Evolutionary conservation across 225 moss, liverwort and hornwort species (phyloP), one percentile per base, ranked within the genome.

Genomic region (Polytrichum commune): DNA sequence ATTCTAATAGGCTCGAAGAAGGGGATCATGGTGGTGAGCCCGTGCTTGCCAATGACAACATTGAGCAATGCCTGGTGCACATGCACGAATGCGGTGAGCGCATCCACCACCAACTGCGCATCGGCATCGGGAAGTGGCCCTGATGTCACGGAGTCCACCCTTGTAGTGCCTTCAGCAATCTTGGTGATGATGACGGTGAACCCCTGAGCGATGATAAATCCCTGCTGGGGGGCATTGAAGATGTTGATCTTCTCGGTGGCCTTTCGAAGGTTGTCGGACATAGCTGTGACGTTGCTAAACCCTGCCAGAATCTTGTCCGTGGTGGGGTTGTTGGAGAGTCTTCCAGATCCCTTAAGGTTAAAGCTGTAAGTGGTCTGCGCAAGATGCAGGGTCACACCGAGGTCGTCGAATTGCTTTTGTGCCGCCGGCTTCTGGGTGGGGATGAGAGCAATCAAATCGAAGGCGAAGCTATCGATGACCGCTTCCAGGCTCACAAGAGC

Each of bases 11-110:
- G 72, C 7, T 72, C 72, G 18, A 60, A 71, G 75, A 78, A 79
- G 10, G 75, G 78, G 29, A 75, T 0, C 20, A 74, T 22, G 1
- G 82, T 27, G 10, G 19, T 0, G 3, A 78, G 2, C 2, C 78
- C 72, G 63, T 72, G 78, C 56, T 69, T 82, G 25, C 69, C 78
- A 8, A 78, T 82, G 16, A 78, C 75, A 53, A 78, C 72, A 2
- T 72, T 72, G 2, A 82, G 72, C 25, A 82, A 65, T 10, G 65
- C 75, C 72, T 78, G 72, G 61, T 84, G 84, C 1, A 75, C 62
- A 46, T 63, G 10, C 61, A 84, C 84, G 30, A 78, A 78, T 9
- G 46, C 35, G 0, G 67, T 81, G 19, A 81, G 77, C 6, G 54
- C 25, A 8, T 68, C 13, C 64, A 81, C 78, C 3, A 84, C 78